Conservation (phyloP, 495 filamentous ascomycete genomes). For the Filosporella fistucella region DNA sequence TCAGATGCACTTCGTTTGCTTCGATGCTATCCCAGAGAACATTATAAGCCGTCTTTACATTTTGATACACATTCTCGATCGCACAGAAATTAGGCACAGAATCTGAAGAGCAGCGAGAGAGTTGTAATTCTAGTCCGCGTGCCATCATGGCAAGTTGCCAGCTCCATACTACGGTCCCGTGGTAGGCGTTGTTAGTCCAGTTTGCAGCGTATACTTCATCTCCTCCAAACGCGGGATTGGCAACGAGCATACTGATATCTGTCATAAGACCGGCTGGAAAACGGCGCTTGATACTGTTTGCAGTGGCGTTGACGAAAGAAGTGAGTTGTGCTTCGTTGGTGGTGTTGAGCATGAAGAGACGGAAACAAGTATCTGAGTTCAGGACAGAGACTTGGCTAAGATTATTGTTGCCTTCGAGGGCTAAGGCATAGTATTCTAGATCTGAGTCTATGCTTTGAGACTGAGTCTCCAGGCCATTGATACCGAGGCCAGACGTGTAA, state of each 20-base stretch:
- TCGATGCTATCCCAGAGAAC: slow-evolving; percentile 57
- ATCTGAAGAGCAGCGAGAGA: slow-evolving; percentile 34
- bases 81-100: slow-evolving; percentile 42
- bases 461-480: slow-evolving; percentile 39
- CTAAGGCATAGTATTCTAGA: slow-evolving; percentile 50
- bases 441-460: slow-evolving; percentile 33
- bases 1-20: slow-evolving; percentile 44
- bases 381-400: slow-evolving; percentile 51
- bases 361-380: slow-evolving; percentile 63
- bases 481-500: slow-evolving; percentile 38
- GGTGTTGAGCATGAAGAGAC: slow-evolving; percentile 56
- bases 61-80: slow-evolving; percentile 37
- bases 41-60: slow-evolving; percentile 53
- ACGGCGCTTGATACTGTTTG: slow-evolving; percentile 48
- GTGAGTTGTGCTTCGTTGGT: slow-evolving; percentile 54
- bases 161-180: slow-evolving; percentile 63
- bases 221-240: slow-evolving; percentile 57
- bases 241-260: slow-evolving; percentile 49
- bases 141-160: slow-evolving; percentile 67
- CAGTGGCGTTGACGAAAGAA: slow-evolving; percentile 47
- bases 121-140: slow-evolving; percentile 44
- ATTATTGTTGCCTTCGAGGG: slow-evolving; percentile 48
- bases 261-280: slow-evolving; percentile 59
- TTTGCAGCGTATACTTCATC: slow-evolving; percentile 43
- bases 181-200: slow-evolving; percentile 54